A percentile compares a stretch with the other conserved stretches of the same genome.
Evolutionary conservation across 257 asterid genomes (phyloP).

Genomic region (Ilex asprella): DNA sequence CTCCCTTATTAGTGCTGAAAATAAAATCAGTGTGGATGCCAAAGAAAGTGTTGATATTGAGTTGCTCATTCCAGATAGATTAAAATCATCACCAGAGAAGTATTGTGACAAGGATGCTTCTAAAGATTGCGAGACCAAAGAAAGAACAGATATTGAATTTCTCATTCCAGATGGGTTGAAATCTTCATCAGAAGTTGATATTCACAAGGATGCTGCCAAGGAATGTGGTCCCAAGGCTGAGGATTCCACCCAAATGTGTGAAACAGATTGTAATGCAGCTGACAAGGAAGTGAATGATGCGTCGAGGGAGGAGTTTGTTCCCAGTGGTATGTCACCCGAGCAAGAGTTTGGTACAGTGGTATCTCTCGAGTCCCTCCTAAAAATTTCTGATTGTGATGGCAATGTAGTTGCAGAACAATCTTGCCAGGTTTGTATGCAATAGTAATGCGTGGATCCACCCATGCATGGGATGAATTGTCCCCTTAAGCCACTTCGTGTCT

Average conservation of each 20-base stretch:
- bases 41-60: conserved; percentile 22
- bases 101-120: conserved; percentile 14
- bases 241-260: conserved; percentile 19
- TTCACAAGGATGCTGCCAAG: conserved; percentile 12
- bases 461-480: too few relatives aligned
- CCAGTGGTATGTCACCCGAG: conserved; percentile 24
- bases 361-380: conserved; percentile 31
- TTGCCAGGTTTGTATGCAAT: conserved; percentile 36
- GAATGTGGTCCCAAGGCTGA: conserved; percentile 10
- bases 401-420: conserved; percentile 15
- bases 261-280: conserved; percentile 6
- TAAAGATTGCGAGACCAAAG: conserved; percentile 20
- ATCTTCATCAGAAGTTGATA: conserved; percentile 13
- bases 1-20: conserved; percentile 23
- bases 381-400: conserved; percentile 24
- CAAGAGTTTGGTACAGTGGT: conserved; percentile 39
- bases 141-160: conserved; percentile 16
- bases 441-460: too few relatives aligned
- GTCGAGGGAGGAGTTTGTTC: conserved; percentile 26
- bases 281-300: conserved; percentile 13
- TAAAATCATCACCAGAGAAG: conserved; percentile 13
- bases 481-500: too few relatives aligned
- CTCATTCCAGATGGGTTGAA: conserved; percentile 14
- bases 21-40: conserved; percentile 10
- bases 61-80: conserved; percentile 18